phyloP scores from a whole-genome alignment of 345 rosid species.

The Euphorbia tirucalli region DNA sequence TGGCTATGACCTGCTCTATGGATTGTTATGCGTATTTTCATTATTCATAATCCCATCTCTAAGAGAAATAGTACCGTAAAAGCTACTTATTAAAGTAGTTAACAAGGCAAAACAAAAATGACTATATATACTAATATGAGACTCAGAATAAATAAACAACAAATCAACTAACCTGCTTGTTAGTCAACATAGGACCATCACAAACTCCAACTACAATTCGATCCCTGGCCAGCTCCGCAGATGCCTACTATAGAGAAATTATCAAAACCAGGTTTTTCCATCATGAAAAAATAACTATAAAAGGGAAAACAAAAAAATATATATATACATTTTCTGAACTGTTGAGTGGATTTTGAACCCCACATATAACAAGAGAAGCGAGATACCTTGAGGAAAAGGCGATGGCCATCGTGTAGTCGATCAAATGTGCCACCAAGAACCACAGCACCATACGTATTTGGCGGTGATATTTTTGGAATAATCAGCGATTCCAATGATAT shows the following conservation, averaged over 20 bases:
- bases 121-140: background rate
- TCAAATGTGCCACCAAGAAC: constrained; percentile 97
- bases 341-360: background rate
- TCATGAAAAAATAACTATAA: background rate
- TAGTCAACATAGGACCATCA: constrained; percentile 80
- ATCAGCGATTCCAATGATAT: constrained; percentile 1
- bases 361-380: background rate
- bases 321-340: background rate
- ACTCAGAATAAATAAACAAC: background rate
- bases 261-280: background rate
- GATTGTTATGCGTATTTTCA: background rate
- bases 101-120: background rate
- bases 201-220: constrained; percentile 77
- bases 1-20: background rate
- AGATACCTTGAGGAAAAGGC: constrained; percentile 73
- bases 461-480: constrained; percentile 32
- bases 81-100: background rate
- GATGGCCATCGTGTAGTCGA: constrained; percentile 87
- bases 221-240: constrained; percentile 62
- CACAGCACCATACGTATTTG: constrained; percentile 58
- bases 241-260: constrained; percentile 39
- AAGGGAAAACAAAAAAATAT: background rate
- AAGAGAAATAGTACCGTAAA: too few species aligned
- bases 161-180: constrained; percentile 51
- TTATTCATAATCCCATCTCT: background rate